phyloP scores from a whole-genome alignment of 306 rosid species.

The Acacia crassicarpa region DNA sequence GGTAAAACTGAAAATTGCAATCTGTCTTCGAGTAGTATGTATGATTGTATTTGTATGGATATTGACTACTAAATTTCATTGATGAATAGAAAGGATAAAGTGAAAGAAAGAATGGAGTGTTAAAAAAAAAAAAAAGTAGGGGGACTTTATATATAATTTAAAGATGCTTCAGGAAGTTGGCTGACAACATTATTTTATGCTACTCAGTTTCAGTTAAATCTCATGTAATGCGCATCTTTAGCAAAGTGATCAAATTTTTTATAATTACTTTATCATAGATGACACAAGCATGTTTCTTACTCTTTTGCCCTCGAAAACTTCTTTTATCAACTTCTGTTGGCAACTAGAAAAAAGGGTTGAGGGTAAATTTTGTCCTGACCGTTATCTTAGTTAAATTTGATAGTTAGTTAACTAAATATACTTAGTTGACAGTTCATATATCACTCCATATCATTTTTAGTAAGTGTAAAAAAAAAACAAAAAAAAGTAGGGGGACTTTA shows the following conservation, averaged over 20 bases:
- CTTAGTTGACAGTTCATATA: no score
- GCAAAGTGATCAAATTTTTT: background rate
- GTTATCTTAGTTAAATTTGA: no score
- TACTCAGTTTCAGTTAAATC: background rate
- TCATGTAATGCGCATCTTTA: background rate
- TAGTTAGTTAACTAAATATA: no score
- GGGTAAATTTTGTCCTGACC: no score
- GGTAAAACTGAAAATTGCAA: background rate
- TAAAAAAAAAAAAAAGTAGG: no score
- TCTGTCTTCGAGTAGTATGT: background rate
- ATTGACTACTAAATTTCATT: background rate
- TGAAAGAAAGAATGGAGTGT: background rate
- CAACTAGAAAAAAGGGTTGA: no score
- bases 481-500: background rate
- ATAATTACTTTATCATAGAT: background rate
- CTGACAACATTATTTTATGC: no score
- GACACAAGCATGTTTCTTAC: background rate
- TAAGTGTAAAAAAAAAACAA: rapidly evolving
- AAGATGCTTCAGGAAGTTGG: background rate
- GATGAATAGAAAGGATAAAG: background rate
- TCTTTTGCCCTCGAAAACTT: background rate
- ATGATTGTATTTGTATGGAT: no score
- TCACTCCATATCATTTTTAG: no score
- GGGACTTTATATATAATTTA: background rate
- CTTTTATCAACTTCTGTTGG: background rate